Conservation (phyloP, 768 basidiomycete species). For the Suillus lakei region DNA sequence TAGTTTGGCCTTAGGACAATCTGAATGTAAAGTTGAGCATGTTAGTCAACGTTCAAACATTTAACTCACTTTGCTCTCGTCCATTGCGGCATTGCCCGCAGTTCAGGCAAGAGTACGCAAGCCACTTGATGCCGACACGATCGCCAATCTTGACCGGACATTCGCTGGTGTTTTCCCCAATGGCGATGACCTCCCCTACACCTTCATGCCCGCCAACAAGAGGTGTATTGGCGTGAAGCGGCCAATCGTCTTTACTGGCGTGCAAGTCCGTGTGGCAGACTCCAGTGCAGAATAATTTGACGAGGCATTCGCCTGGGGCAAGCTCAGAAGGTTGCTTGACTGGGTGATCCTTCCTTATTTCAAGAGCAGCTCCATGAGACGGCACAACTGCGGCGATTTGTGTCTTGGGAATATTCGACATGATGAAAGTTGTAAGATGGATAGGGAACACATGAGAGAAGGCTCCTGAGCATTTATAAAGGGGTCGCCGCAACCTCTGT, state of each 20-base stretch:
- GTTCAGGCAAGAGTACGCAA: slow-evolving; percentile 72
- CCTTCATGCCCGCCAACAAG: slow-evolving; percentile 88
- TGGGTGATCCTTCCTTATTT: slow-evolving; percentile 50
- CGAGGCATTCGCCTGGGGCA: slow-evolving; percentile 70
- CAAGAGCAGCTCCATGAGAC: slow-evolving; percentile 32
- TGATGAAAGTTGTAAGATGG: slow-evolving; percentile 4
- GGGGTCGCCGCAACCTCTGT: too few species aligned
- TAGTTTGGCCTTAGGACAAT: slow-evolving; percentile 61
- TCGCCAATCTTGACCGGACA: slow-evolving; percentile 76
- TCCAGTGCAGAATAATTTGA: slow-evolving; percentile 77
- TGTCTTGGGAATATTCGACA: slow-evolving; percentile 42
- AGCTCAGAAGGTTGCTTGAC: slow-evolving; percentile 61
- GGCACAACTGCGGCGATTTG: slow-evolving; percentile 48
- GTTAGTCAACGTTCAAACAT: not conserved
- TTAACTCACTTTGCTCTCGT: slow-evolving; percentile 70
- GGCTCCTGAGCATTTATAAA: not conserved
- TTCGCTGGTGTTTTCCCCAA: slow-evolving; percentile 62
- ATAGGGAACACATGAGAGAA: not conserved
- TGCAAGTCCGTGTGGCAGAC: slow-evolving; percentile 91
- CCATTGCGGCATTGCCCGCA: slow-evolving; percentile 81
- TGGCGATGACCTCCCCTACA: slow-evolving; percentile 80
- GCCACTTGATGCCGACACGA: slow-evolving; percentile 85
- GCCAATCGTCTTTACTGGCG: slow-evolving; percentile 81
- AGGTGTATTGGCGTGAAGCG: slow-evolving; percentile 62
- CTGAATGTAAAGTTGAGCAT: slow-evolving; percentile 33